Percentiles rank a stretch among this genome's conserved stretches.
These are phyloP conservation scores for Dispira simplex DNA, from an alignment of 192 early-diverging fungal species.

Conservation along the genomic window DNA sequence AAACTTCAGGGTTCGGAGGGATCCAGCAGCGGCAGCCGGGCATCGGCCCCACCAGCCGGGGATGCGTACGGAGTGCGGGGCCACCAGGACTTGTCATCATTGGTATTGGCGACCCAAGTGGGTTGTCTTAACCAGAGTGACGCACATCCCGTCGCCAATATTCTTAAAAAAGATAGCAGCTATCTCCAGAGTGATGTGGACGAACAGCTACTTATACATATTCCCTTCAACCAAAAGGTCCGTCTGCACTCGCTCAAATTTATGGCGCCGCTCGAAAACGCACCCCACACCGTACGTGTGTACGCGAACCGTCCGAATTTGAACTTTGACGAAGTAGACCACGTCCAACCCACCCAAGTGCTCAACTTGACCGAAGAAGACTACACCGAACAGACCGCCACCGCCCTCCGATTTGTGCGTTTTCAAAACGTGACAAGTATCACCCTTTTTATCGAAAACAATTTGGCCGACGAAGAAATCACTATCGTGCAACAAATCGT, in stretches of 20 bases:
- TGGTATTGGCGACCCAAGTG: conserved; percentile 51
- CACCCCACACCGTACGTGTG: conserved; percentile 75
- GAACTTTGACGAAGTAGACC: conserved; percentile 79
- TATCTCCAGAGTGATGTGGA: conserved; percentile 86
- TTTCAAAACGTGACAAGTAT: conserved; percentile 80
- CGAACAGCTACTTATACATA: conserved; percentile 78
- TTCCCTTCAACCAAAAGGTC: conserved; percentile 75
- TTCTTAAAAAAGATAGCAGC: conserved; percentile 52
- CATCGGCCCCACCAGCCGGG: conserved; percentile 21
- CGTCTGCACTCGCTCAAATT: conserved; percentile 43
- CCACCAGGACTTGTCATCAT: conserved; percentile 42
- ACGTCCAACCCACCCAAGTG: conserved; percentile 54
- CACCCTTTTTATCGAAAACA: conserved; percentile 77
- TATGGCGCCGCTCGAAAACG: conserved; percentile 37
- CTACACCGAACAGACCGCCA: conserved; percentile 47
- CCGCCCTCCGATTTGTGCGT: conserved; percentile 80
- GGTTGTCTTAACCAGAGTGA: conserved; percentile 78
- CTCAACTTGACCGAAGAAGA: conserved; percentile 53
- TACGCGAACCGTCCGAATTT: conserved; percentile 71
- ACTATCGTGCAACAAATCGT: conserved; percentile 65
- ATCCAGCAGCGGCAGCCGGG: conserved; percentile 12
- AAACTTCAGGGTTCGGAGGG: background rate
- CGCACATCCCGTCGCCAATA: conserved; percentile 54
- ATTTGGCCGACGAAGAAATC: conserved; percentile 67
- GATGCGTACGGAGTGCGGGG: conserved; percentile 31